A percentile compares a stretch with the other conserved stretches of the same genome.
Evolutionary conservation across 352 stramenopile genomes (phyloP).

Genomic region (Phytopythium chamaehyphon): DNA sequence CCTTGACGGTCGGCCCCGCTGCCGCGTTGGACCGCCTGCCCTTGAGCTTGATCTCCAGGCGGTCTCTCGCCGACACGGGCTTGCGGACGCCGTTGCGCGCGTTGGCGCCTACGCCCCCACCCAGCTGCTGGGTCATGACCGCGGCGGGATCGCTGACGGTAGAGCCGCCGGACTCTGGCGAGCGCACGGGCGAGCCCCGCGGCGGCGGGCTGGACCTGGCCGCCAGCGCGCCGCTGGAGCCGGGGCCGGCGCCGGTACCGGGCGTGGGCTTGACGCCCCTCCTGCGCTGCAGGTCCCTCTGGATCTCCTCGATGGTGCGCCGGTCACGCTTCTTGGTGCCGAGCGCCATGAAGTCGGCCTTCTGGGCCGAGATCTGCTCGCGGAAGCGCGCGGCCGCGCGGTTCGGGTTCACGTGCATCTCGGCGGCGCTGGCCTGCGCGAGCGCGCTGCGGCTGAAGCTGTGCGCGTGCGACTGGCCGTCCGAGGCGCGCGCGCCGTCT

Average conservation of each 20-base stretch:
- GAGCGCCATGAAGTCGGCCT: slow-evolving; percentile 62
- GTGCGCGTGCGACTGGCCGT: slow-evolving; percentile 1
- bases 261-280: slow-evolving; percentile 37
- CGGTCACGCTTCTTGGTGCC: slow-evolving; percentile 82
- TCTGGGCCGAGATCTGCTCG: slow-evolving; percentile 40
- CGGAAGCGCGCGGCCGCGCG: slow-evolving; percentile 63
- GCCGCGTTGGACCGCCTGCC: slow-evolving; percentile 36
- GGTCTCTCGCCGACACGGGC: slow-evolving; percentile 59
- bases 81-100: slow-evolving; percentile 24
- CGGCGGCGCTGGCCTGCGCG: slow-evolving; percentile 10
- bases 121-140: slow-evolving; percentile 6
- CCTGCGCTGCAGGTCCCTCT: slow-evolving; percentile 74
- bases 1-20: slow-evolving; percentile 9
- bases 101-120: background rate
- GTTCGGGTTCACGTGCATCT: slow-evolving; percentile 68
- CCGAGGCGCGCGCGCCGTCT: too few relatives aligned
- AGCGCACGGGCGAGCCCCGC: slow-evolving; percentile 60
- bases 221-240: slow-evolving; percentile 8
- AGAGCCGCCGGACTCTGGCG: slow-evolving; percentile 38
- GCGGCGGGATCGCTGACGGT: slow-evolving; percentile 10
- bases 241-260: background rate
- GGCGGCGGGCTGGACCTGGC: slow-evolving; percentile 48
- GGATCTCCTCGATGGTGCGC: slow-evolving; percentile 87
- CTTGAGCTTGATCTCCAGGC: slow-evolving; percentile 74
- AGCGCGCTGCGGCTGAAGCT: slow-evolving; percentile 9